Percentiles rank a stretch among this genome's conserved stretches.
Evolutionary conservation across 2,329 filamentous ascomycete species (phyloP).

Genomic region (Xylariaceae sp.): DNA sequence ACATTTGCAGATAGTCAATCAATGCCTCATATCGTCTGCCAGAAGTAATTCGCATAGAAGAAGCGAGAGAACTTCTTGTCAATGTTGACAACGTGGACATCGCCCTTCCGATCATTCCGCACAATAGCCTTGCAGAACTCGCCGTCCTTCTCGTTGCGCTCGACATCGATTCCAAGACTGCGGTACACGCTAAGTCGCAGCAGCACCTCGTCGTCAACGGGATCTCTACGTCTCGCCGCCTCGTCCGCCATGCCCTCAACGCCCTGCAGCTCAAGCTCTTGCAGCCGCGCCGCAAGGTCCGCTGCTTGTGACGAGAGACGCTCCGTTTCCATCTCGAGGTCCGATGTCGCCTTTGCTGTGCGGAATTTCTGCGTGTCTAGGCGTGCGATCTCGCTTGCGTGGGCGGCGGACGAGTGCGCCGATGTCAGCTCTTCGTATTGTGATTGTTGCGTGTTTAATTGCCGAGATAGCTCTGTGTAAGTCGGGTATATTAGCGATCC

Average conservation of each 20-base stretch:
- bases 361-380: constrained; percentile 94
- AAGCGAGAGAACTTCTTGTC: constrained; percentile 86
- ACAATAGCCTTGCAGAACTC: constrained; percentile 84
- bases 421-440: constrained; percentile 73
- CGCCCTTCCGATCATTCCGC: constrained; percentile 77
- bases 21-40: constrained; percentile 66
- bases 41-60: constrained; percentile 95
- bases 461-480: constrained; percentile 59
- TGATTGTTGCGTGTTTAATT: constrained; percentile 65
- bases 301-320: constrained; percentile 74
- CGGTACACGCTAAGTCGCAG: constrained; percentile 87
- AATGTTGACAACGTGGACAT: constrained; percentile 91
- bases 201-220: constrained; percentile 58
- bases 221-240: constrained; percentile 34
- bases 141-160: constrained; percentile 65
- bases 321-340: constrained; percentile 92
- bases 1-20: not conserved
- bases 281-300: constrained; percentile 66
- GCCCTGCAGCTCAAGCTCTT: constrained; percentile 81
- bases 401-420: constrained; percentile 69
- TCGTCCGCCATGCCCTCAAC: constrained; percentile 58
- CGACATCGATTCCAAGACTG: constrained; percentile 83
- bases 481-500: constrained; percentile 19
- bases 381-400: constrained; percentile 77
- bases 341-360: constrained; percentile 82